Evolutionary conservation across 345 rosid species (phyloP), one percentile per base, ranked within the genome.

Genomic region (Moricandia moricandioides): DNA sequence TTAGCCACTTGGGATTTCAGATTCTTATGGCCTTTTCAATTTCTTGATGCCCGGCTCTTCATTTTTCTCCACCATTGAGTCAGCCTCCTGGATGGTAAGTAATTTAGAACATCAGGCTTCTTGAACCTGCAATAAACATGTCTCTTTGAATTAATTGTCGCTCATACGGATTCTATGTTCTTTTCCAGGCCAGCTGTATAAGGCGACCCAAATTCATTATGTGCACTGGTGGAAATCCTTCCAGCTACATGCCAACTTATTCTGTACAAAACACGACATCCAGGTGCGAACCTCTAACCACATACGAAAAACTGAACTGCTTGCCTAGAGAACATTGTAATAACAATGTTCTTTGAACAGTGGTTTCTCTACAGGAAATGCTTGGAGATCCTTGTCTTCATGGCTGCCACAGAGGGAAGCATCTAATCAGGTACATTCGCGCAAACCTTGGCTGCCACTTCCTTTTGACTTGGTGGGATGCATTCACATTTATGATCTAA

Each of bases 21-120:
- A 95, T 85, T 86, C 81, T 66, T 87, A 84, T 82, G 99, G 97
- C 77, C 67, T 91, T 7, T 85, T 90, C 86, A 90, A 92, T 87
- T 81, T 86, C 60, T 70, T 95, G 73, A 83, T 92, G 65, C 97
- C 97, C n/a, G 92, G 96, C 68, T 69, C 97, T 67, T 90, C 97
- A 70, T 88, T 90, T 75, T 95, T 84, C 78, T 81, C 97, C 75
- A 65, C 80, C 62, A 83, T 90, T 67, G 99, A 95, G 84, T 79
- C 91, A 75, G 89, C 91, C n/a, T 83, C 93, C 70, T 89, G 79
- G 88, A 87, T 95, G 84, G 99, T 95, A 86, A 85, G 95, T 86
- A 45, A 33, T 62, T 39, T 8, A 29, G 13, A 62, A 29, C 16
- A 59, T 33, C 51, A 18, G 34, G 35, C 18, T 33, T 74, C 54